Percentiles rank a stretch among this genome's conserved stretches.
Evolutionary conservation across 352 stramenopile genomes (phyloP).

Genomic region (Globisporangium uncinulatum): DNA sequence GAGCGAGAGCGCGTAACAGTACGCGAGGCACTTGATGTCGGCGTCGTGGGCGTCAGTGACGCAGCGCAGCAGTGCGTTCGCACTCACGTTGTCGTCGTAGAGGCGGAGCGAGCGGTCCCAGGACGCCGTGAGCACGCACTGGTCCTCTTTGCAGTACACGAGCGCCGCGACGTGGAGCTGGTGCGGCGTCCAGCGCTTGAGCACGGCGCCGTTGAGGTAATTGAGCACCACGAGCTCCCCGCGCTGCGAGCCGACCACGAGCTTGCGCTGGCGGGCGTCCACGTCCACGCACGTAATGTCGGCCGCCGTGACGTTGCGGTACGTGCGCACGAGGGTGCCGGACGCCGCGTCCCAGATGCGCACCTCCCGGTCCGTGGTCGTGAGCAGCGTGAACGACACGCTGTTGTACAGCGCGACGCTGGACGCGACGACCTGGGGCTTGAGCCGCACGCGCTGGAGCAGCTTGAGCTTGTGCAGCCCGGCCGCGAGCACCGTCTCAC

Average conservation of each 20-base stretch:
- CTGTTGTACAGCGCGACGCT: conserved; percentile 66
- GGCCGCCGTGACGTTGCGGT: conserved; percentile 35
- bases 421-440: conserved; percentile 50
- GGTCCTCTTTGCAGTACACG: conserved; percentile 73
- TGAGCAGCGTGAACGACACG: conserved; percentile 59
- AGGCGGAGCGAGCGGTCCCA: conserved; percentile 71
- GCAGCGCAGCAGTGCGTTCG: conserved; percentile 57
- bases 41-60: conserved; percentile 64
- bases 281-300: conserved; percentile 75
- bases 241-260: conserved; percentile 60
- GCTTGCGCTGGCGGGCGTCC: conserved; percentile 61
- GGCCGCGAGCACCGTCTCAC: conserved; percentile 47
- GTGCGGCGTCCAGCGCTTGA: conserved; percentile 62
- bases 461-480: conserved; percentile 70
- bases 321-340: conserved; percentile 50
- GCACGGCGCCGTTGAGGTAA: conserved; percentile 65
- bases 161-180: conserved; percentile 54
- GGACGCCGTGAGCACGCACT: conserved; percentile 63
- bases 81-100: conserved; percentile 57
- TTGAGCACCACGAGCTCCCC: conserved; percentile 67
- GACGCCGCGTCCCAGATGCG: conserved; percentile 64
- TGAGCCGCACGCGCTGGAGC: conserved; percentile 56
- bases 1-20: conserved; percentile 64
- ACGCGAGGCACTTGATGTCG: conserved; percentile 76
- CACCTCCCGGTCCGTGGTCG: conserved; percentile 60